phyloP scores from a whole-genome alignment of 495 filamentous ascomycete species.

The Chaetomium fimeti region DNA sequence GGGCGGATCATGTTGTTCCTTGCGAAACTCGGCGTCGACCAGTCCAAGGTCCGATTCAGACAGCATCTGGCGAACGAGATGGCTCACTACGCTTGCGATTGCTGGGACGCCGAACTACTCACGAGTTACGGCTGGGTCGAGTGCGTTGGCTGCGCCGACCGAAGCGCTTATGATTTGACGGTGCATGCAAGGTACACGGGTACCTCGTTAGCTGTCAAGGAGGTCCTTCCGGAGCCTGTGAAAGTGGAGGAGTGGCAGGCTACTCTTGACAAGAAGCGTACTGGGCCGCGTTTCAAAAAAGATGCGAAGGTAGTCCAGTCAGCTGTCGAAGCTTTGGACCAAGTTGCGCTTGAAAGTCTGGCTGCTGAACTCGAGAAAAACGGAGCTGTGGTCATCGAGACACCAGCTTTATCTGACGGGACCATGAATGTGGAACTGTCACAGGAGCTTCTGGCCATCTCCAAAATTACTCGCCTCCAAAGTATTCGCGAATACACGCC shows the following conservation, averaged over 20 bases:
- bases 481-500: conserved; percentile 62
- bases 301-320: conserved; percentile 60
- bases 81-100: conserved; percentile 72
- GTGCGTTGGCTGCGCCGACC: conserved; percentile 58
- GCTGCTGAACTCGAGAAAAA: conserved; percentile 49
- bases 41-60: conserved; percentile 61
- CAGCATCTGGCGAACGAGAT: conserved; percentile 66
- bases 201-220: conserved; percentile 56
- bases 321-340: conserved; percentile 55
- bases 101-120: conserved; percentile 67
- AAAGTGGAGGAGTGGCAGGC: conserved; percentile 61
- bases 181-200: conserved; percentile 65
- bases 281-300: conserved; percentile 60
- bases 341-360: conserved; percentile 49
- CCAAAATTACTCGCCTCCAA: conserved; percentile 50
- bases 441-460: conserved; percentile 57
- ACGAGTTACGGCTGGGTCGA: conserved; percentile 74
- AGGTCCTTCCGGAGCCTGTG: conserved; percentile 58
- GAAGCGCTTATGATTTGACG: conserved; percentile 64
- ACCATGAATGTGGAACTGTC: conserved; percentile 52
- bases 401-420: conserved; percentile 53
- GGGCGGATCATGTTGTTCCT: conserved; percentile 62
- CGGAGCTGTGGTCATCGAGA: conserved; percentile 57
- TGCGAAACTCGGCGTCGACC: conserved; percentile 50
- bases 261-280: conserved; percentile 62